Percentiles rank a stretch among this genome's conserved stretches.
Conservation (phyloP, 495 filamentous ascomycete species). For the Aspergillus baeticus region DNA sequence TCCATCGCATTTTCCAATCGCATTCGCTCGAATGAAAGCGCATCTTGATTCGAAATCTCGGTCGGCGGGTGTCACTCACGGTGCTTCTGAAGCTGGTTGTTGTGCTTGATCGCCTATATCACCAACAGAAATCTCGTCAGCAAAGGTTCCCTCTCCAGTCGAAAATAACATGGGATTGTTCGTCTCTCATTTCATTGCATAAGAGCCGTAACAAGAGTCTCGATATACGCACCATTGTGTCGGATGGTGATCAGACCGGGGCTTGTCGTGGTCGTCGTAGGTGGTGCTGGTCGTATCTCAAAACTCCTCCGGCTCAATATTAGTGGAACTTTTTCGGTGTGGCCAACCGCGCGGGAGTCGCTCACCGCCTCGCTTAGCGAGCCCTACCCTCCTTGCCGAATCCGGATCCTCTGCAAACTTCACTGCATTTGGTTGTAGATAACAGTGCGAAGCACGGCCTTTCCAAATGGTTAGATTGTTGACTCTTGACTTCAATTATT, state of each 20-base stretch:
- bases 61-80: constrained; percentile 57
- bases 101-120: constrained; percentile 95
- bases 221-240: constrained; percentile 59
- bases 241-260: constrained; percentile 59
- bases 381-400: constrained; percentile 38
- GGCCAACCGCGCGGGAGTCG: constrained; percentile 38
- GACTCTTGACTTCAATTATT: too few species aligned
- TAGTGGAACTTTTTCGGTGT: constrained; percentile 47
- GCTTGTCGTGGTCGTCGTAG: constrained; percentile 43
- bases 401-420: neutral
- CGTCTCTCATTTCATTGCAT: constrained; percentile 4
- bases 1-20: constrained; percentile 21
- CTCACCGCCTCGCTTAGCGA: constrained; percentile 50
- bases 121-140: constrained; percentile 33
- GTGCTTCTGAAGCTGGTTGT: constrained; percentile 97
- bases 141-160: neutral
- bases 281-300: constrained; percentile 54
- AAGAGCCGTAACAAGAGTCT: constrained; percentile 3
- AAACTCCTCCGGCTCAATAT: constrained; percentile 32
- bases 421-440: too few species aligned
- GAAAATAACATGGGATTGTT: neutral
- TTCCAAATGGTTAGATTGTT: too few species aligned
- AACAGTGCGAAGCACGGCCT: too few species aligned
- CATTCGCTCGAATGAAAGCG: neutral
- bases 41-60: neutral